A percentile compares a stretch with the other conserved stretches of the same genome.
phyloP scores from a whole-genome alignment of 805 yeast species.

The Lachancea sp. region DNA sequence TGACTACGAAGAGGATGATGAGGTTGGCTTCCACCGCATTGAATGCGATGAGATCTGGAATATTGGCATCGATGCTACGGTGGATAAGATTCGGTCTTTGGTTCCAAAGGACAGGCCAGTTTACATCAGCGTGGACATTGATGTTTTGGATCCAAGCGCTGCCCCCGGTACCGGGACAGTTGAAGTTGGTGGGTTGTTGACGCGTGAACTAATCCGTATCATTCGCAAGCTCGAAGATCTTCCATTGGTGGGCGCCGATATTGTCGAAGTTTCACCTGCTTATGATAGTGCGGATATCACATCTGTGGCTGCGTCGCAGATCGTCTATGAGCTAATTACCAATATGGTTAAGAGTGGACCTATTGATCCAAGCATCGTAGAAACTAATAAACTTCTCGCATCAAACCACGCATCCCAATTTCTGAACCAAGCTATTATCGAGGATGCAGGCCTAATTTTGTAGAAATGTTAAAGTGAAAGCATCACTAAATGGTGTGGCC shows the following conservation, averaged over 20 bases:
- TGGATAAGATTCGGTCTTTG: slow-evolving; percentile 44
- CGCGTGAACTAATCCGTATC: slow-evolving; percentile 55
- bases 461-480: no score
- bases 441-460: no score
- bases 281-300: slow-evolving; percentile 62
- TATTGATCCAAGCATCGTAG: slow-evolving; percentile 11
- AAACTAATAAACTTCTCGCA: no score
- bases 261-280: slow-evolving; percentile 68
- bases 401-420: no score
- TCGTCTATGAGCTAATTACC: slow-evolving; percentile 63
- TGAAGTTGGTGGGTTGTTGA: slow-evolving; percentile 68
- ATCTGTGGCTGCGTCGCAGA: slow-evolving; percentile 63
- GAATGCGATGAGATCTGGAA: slow-evolving; percentile 69
- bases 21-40: slow-evolving; percentile 63
- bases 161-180: slow-evolving; percentile 81
- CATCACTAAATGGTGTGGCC: no score
- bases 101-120: slow-evolving; percentile 64
- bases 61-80: slow-evolving; percentile 55
- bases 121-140: slow-evolving; percentile 73
- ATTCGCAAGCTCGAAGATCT: slow-evolving; percentile 55
- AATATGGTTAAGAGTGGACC: slow-evolving; percentile 64
- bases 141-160: slow-evolving; percentile 63
- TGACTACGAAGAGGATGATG: slow-evolving; percentile 61
- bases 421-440: not conserved
- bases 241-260: slow-evolving; percentile 65